Base-by-base conservation (phyloP, 306 rosid genomes). In the Acacia melanoxylon region DNA sequence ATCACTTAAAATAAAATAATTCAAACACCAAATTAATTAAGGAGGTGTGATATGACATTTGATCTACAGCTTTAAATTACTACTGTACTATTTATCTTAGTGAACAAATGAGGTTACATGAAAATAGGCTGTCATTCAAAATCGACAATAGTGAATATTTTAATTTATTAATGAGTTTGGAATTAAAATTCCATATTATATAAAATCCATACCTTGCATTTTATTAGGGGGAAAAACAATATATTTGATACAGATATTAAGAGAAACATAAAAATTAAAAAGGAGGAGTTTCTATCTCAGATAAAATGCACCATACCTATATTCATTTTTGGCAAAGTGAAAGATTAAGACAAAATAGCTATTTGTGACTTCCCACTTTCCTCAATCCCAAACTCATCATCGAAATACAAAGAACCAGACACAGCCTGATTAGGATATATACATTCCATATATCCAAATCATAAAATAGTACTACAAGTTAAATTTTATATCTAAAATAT, bases 221-320 rank as follows among this genome's bases (percentile, higher is more conserved):
- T 22, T 58, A n/a, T 58, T 20, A 6, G 41, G 41, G 6, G 5
- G 6, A 37, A 37, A 20, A 54, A 56, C 10, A n/a, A 10, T 10
- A 22, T 52, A 17, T 7, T 17, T 17, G 6, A 54, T 19, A 52
- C 6, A 52, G 10, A 6, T 20, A 17, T 52, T 52, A 69, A 69
- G 14, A 58, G 68, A 25, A 71, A 24, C 17, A 25, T 59, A 3
- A 71, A 22, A 71, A 29, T 71, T 40, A 17, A 71, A 2, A 24
- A 71, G 75, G 75, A 71, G 37, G 75, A 71, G 58, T 71, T 44
- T 71, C 58, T 24, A 71, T 71, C 56, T 71, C 58, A 44, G 22
- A 24, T 6, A 71, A n/a, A 44, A 31, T 45, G 58, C 56, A 7
- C 22, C 0, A 44, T 71, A 56, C 58, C 58, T 71, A 44, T 44